Percentiles rank a stretch among this genome's conserved stretches.
These are phyloP conservation scores for Clonostachys rhizophaga DNA, from an alignment of 2,329 filamentous ascomycete species.

Conservation along the genomic window DNA sequence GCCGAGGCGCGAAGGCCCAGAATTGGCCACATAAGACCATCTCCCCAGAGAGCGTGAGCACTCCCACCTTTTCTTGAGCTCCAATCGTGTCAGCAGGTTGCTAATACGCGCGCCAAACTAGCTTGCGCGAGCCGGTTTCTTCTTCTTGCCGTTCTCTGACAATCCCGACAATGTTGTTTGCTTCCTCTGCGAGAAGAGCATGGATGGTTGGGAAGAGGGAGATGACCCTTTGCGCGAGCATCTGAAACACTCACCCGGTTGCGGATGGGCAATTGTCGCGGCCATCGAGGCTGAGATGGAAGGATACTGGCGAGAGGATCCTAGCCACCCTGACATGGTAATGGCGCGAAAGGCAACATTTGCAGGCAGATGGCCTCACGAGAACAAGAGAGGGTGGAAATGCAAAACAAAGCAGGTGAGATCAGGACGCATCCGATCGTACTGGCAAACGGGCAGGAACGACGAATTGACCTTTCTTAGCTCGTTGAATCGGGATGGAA, in stretches of 20 bases:
- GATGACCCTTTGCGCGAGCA: conserved; percentile 86
- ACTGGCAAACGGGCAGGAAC: too few species aligned
- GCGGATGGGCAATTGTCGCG: conserved; percentile 79
- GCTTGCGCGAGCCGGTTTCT: conserved; percentile 90
- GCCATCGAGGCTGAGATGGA: conserved; percentile 57
- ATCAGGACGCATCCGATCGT: not conserved
- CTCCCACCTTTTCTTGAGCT: not conserved
- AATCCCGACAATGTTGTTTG: conserved; percentile 87
- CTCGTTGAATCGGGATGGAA: conserved; percentile 92
- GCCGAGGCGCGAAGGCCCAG: conserved; percentile 44
- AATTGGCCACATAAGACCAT: conserved; percentile 70
- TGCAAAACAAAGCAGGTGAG: conserved; percentile 82
- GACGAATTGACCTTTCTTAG: conserved; percentile 30
- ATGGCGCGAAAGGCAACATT: conserved; percentile 82
- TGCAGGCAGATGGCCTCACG: conserved; percentile 81
- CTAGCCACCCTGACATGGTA: conserved; percentile 64
- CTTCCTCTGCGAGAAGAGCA: conserved; percentile 76
- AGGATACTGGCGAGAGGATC: conserved; percentile 67
- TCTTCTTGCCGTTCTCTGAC: conserved; percentile 70
- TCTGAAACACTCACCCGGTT: conserved; percentile 73
- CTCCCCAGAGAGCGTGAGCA: conserved; percentile 19
- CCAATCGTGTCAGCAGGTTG: not conserved
- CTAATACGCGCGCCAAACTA: conserved; percentile 29
- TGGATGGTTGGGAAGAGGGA: conserved; percentile 88
- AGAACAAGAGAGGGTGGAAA: conserved; percentile 81